Base-by-base conservation (phyloP, 106 monocot genomes). In the Dendrobium chrysotoxum region DNA sequence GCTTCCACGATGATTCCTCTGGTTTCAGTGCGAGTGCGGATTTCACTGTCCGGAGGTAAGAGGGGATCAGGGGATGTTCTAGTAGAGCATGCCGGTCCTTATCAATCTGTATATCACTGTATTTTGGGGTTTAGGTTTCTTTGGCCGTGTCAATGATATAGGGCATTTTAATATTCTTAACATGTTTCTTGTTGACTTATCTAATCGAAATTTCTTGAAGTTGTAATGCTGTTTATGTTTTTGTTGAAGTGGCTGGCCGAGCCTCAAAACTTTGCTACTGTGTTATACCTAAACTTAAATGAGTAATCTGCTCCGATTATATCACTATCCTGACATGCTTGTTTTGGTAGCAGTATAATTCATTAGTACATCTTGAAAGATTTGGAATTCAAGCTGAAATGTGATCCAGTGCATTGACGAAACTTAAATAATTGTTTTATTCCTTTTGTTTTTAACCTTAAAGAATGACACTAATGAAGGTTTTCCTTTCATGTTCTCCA, bases 1-100 rank as follows among this genome's bases (percentile, higher is more conserved):
- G 94, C 85, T 98, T 98, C 86, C 97, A 98, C n/a, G 97, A 95
- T 40, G 97, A 98, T 44, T 89, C 92, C 1, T 98, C 95, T 5
- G 98, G 94, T 77, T 98, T 98, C 77, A 95, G 95, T 65, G 98
- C 92, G 2, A 41, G 91, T 40, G 85, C 91, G 0, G 98, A 98
- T 80, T 75, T 82, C 83, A 88, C 80, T 15, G 98, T 98, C 28
- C 87, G 98, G 68, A 95, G 95, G 98, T 98, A 73, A 40, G 84
- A 20, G 25, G 28, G n/a, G 8, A 71, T 78, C 20, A 53, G 25
- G 21, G 23, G 16, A 7, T 25, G 38, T 41, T 76, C 11, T 26
- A 25, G 5, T 44, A 9, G 9, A 12, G 20, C 16, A 5, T 44
- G 26, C 61, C 23, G 11, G 25, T 13, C 23, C 31, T 71, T 18